Conservation (phyloP, 352 stramenopile species). For the Pythium phragmiticola region DNA sequence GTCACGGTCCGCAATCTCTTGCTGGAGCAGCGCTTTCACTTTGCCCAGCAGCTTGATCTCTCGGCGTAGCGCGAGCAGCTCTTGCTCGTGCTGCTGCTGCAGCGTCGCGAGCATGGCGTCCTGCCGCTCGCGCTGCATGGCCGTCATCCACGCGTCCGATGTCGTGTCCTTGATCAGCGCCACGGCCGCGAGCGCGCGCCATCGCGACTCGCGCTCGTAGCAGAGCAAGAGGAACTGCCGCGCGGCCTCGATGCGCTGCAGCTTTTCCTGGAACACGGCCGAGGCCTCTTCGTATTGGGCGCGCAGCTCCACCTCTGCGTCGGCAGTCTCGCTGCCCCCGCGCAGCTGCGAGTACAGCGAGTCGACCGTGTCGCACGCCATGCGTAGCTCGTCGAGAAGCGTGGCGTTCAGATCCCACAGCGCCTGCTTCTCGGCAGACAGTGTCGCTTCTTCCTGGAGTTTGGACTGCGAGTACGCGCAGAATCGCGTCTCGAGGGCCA, state of each 20-base stretch:
- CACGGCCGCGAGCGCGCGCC: constrained; percentile 44
- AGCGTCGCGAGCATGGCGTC: constrained; percentile 47
- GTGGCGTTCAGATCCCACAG: constrained; percentile 55
- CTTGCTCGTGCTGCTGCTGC: constrained; percentile 45
- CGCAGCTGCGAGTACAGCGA: constrained; percentile 37
- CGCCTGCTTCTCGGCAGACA: constrained; percentile 62
- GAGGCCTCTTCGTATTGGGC: constrained; percentile 25
- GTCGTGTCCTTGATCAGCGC: constrained; percentile 55
- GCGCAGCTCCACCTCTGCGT: not conserved
- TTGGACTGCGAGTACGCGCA: constrained; percentile 43
- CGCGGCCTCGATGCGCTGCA: constrained; percentile 44
- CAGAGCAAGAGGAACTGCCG: constrained; percentile 58
- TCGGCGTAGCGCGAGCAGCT: constrained; percentile 35
- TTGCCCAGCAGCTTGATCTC: constrained; percentile 51
- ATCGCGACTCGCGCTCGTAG: constrained; percentile 67
- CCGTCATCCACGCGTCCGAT: constrained; percentile 73
- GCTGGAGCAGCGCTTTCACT: constrained; percentile 39
- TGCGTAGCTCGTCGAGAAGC: constrained; percentile 44
- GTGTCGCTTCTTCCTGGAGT: constrained; percentile 51
- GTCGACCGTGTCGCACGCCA: constrained; percentile 41
- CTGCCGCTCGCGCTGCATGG: constrained; percentile 50
- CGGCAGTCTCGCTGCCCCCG: not conserved
- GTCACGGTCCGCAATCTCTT: constrained; percentile 35
- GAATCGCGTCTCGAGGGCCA: constrained; percentile 46
- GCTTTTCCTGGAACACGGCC: constrained; percentile 49